Base-by-base conservation (phyloP, 345 rosid genomes). In the Geranium brycei region DNA sequence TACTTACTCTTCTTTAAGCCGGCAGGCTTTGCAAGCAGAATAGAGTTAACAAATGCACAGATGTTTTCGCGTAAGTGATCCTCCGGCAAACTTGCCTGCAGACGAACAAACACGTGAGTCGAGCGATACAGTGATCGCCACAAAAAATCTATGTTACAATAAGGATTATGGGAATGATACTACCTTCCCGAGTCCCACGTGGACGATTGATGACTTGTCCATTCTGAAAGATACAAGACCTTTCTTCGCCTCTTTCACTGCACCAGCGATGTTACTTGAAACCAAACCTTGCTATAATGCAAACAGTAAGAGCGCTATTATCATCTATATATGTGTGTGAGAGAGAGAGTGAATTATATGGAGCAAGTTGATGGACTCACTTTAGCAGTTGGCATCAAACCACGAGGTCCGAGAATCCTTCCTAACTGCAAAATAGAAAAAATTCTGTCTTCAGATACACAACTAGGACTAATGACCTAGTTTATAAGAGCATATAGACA, bases 121-220 rank as follows among this genome's bases (percentile, higher is more conserved):
- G 17, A 8, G 51, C 11, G 7, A 31, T 58, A 63, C 13, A 3
- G 57, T 56, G 40, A 19, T 55, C 51, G 12, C 47, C 17, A 16
- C 19, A 23, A 60, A 31, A 65, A 31, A 32, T 65, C 8, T 5
- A 17, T 1, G 0, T 15, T 10, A 47, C 32, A 28, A 57, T 65
- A 31, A 41, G 17, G 57, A 62, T 41, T 18, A 7, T 28, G 61
- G 61, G 3, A 41, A 56, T 31, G 51, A 38, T 32, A 23, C 58
- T 64, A 87, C 97, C 97, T 93, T 89, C 69, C 99, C 99, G 60
- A 93, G 87, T 56, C 95, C 96, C 8, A 85, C 86, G 68, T 93
- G 99, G 61, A 90, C 90, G 64, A 86, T 90, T 1, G 99, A 81
- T 69, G 95, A 71, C 69, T 90, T 93, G 73, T 93, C 97, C 97